Percentiles rank a stretch among this genome's conserved stretches.
phyloP scores from a whole-genome alignment of 257 asterid genomes.

The Ajuga chamaepitys region DNA sequence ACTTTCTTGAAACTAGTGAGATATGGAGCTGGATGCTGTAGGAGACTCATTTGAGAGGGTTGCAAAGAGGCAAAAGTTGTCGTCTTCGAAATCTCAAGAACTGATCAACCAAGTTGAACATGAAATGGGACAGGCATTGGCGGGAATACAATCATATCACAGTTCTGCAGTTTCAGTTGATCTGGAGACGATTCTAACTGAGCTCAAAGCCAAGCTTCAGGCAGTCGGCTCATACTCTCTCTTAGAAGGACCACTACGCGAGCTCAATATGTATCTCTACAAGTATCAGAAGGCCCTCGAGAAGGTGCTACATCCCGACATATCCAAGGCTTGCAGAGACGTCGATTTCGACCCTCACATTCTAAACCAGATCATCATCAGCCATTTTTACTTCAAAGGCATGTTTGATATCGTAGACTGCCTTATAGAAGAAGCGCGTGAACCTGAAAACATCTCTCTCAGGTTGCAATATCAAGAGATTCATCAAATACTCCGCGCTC shows the following conservation, averaged over 20 bases:
- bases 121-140: conserved; percentile 44
- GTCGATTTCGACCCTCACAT: conserved; percentile 34
- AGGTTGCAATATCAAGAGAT: conserved; percentile 40
- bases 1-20: conserved; percentile 11
- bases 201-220: conserved; percentile 42
- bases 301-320: conserved; percentile 31
- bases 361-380: conserved; percentile 38
- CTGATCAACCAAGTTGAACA: conserved; percentile 37
- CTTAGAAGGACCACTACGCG: conserved; percentile 30
- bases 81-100: conserved; percentile 37
- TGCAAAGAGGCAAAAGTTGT: conserved; percentile 49
- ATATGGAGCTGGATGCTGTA: conserved; percentile 39
- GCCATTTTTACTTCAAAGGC: conserved; percentile 49
- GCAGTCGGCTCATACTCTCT: conserved; percentile 17
- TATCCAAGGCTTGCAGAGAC: conserved; percentile 43
- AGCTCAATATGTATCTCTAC: conserved; percentile 27
- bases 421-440: conserved; percentile 43
- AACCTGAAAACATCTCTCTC: conserved; percentile 37
- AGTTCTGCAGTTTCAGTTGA: conserved; percentile 26
- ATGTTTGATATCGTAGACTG: conserved; percentile 41
- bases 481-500: conserved; percentile 40
- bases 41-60: conserved; percentile 48
- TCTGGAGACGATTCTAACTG: conserved; percentile 34
- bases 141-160: conserved; percentile 22
- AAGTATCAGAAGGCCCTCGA: conserved; percentile 40